phyloP scores from a whole-genome alignment of 1,284 basidiomycete species.

The Afroboletus lepidellus region DNA sequence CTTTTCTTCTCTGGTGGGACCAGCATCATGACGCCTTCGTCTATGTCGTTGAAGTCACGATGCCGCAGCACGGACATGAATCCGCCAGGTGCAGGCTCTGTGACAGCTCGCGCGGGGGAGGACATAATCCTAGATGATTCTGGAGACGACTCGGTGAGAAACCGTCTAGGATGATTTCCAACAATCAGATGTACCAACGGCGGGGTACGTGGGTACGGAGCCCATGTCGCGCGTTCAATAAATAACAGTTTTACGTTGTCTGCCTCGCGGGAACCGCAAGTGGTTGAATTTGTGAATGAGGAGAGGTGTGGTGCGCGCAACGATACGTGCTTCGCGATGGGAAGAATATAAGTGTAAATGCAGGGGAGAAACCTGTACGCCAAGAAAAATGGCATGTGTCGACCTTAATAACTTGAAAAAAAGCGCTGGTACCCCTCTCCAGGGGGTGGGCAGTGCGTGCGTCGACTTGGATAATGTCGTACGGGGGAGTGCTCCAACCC shows the following conservation, averaged over 20 bases:
- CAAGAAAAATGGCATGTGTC: constrained; percentile 8
- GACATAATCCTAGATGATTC: constrained; percentile 19
- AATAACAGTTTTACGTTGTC: not conserved
- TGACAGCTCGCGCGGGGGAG: constrained; percentile 14
- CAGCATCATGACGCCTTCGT: constrained; percentile 13
- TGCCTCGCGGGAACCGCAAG: constrained; percentile 9
- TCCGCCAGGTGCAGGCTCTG: constrained; percentile 15
- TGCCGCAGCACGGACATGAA: constrained; percentile 24
- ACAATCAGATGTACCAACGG: constrained; percentile 5
- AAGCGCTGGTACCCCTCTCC: not conserved
- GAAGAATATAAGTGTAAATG: constrained; percentile 10
- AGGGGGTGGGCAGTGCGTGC: not conserved
- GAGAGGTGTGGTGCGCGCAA: not conserved
- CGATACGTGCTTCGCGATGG: not conserved
- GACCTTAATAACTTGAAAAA: not conserved
- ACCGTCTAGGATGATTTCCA: not conserved
- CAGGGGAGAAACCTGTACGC: constrained; percentile 11
- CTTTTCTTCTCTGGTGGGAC: constrained; percentile 20
- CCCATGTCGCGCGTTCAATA: constrained; percentile 9
- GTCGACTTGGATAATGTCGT: not conserved
- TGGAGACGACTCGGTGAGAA: constrained; percentile 10
- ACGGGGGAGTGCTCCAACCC: not conserved
- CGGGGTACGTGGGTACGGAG: constrained; percentile 6
- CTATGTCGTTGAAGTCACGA: constrained; percentile 7
- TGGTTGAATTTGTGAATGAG: constrained; percentile 6